These are phyloP conservation scores for Fraxinus angustifolia DNA, from an alignment of 305 asterid genomes.

Conservation along the genomic window DNA sequence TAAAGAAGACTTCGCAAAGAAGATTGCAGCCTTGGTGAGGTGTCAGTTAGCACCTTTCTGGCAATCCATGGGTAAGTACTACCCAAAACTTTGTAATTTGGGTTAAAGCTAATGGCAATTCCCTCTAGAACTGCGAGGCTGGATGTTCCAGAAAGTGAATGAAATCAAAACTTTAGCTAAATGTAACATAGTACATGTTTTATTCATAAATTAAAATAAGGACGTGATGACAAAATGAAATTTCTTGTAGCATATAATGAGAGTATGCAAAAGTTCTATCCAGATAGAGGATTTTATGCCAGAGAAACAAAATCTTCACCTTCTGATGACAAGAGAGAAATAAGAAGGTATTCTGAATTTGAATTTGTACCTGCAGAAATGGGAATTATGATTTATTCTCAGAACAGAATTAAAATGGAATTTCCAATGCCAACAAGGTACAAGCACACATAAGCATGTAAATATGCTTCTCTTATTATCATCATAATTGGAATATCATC, in stretches of 20 bases:
- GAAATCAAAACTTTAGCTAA: conserved; percentile 2
- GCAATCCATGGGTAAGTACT: conserved; percentile 99
- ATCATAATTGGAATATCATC: neutral
- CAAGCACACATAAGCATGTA: neutral
- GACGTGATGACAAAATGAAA: neutral
- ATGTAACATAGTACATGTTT: neutral
- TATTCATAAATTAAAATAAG: neutral
- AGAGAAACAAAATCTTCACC: conserved; percentile 40
- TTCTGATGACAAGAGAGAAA: conserved; percentile 90
- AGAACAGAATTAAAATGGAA: conserved; percentile 13
- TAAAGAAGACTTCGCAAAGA: conserved; percentile 80
- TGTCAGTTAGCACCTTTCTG: conserved; percentile 81
- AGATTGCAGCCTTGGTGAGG: conserved; percentile 76
- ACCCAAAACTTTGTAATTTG: conserved; percentile 89
- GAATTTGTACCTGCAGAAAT: conserved; percentile 80
- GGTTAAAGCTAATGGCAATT: conserved; percentile 72
- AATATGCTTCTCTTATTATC: neutral
- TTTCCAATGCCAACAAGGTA: conserved; percentile 4
- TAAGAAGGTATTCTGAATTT: conserved; percentile 89
- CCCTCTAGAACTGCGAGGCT: conserved; percentile 98
- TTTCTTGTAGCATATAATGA: conserved; percentile 4
- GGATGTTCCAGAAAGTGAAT: conserved; percentile 31
- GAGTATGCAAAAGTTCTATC: neutral
- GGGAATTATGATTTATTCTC: neutral
- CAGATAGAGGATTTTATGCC: conserved; percentile 6